Evolutionary conservation across 1,139 yeast genomes (phyloP), one percentile per base, ranked within the genome.

Genomic region (Chernovozyma aurita): DNA sequence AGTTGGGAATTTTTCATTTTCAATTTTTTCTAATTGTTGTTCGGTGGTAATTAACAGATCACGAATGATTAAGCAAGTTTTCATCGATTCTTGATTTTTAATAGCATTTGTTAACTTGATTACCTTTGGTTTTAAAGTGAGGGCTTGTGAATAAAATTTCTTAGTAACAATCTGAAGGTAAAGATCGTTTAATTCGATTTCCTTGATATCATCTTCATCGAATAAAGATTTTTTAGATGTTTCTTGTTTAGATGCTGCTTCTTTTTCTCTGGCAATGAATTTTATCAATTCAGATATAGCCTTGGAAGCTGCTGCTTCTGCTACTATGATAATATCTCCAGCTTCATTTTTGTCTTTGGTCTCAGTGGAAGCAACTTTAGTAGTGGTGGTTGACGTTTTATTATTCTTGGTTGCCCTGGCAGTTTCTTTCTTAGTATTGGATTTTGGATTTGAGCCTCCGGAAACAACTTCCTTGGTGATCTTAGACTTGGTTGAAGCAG

Each of bases 41-140:
- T 76, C 74, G 39, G 52, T 69, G 57, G 56, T 85, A 59, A 58
- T 77, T 64, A 53, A 77, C 68, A 61, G 59, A 43, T 87, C 95
- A 52, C 87, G 80, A 28, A 83, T 69, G 43, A 92, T 76, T 46
- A 92, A 61, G 55, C 96, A 85, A 28, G 85, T 71, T 40, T 74
- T 76, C 48, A 78, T 65, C 41, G 72, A 72, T 17, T 70, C 70
- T 24, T 63, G 52, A 31, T 70, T 58, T 49, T 55, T 56, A 34
- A 78, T 59, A 4, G 82, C 59, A 50, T 80, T 69, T 33, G 80
- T 66, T 34, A 84, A 55, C 35, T 63, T 53, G 38, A 90, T 70
- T 37, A 76, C 57, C 53, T 77, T 80, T 31, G 95, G 94, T 62
- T 88, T 88, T 52, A 87, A 76, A 40, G 70, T 70, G 45, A 83